phyloP scores from a whole-genome alignment of 2,329 filamentous ascomycete species.

The Thelonectria discophora region DNA sequence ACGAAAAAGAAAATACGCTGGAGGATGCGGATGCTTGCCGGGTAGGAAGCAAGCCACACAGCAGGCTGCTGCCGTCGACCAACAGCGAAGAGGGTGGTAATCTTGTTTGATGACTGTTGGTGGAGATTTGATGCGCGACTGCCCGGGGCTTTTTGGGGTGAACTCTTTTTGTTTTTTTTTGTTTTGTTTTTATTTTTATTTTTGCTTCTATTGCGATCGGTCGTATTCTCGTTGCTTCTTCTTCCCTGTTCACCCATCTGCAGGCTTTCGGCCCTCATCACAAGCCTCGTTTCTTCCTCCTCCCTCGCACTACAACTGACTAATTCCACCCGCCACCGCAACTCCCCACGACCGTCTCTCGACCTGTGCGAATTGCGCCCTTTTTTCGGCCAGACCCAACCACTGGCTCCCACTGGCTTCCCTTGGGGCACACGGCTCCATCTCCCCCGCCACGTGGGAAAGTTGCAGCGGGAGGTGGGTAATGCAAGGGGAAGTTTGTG shows the following conservation, averaged over 20 bases:
- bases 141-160: not conserved
- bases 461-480: conserved; percentile 21
- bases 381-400: conserved; percentile 8
- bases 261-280: not conserved
- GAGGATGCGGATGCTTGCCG: not conserved
- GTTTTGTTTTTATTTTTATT: not conserved
- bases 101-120: conserved; percentile 2
- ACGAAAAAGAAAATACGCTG: not conserved
- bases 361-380: not conserved
- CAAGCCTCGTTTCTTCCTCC: not conserved
- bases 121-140: conserved; percentile 11
- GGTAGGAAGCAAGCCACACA: not conserved
- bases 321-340: no score
- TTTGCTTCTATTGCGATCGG: no score
- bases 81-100: not conserved
- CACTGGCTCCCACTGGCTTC: conserved; percentile 1
- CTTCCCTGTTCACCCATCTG: not conserved
- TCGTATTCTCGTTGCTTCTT: no score
- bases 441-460: conserved; percentile 36
- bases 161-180: not conserved
- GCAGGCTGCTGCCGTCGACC: not conserved
- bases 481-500: conserved; percentile 34
- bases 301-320: not conserved
- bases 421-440: not conserved
- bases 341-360: not conserved